Conservation (phyloP, 2,329 filamentous ascomycete genomes). For the Colletotrichum phormii region DNA sequence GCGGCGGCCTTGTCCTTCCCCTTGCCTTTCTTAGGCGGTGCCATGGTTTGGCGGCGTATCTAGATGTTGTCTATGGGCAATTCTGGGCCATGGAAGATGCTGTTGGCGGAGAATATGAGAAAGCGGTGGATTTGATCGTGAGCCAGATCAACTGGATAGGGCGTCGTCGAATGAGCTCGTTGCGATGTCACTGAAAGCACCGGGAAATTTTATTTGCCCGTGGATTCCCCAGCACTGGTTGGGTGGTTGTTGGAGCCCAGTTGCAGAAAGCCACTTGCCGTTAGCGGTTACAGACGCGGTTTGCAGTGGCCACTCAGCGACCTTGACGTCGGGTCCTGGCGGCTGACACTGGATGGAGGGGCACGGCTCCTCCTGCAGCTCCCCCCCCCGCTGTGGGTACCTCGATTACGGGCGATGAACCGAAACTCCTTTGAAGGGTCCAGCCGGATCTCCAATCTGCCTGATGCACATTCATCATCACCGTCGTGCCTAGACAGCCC, state of each 20-base stretch:
- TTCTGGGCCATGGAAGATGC: background rate
- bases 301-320: constrained; percentile 13
- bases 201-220: constrained; percentile 26
- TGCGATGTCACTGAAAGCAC: constrained; percentile 1
- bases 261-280: background rate
- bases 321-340: background rate
- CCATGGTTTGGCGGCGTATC: constrained; percentile 22
- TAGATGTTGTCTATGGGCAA: background rate
- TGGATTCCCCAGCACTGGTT: background rate
- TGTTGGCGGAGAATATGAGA: background rate
- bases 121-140: background rate
- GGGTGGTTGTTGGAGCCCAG: background rate
- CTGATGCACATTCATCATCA: background rate
- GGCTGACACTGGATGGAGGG: background rate
- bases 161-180: constrained; percentile 5
- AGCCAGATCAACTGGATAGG: background rate
- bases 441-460: background rate
- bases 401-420: background rate
- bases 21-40: constrained; percentile 33
- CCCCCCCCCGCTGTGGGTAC: constrained; percentile 15
- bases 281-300: constrained; percentile 15
- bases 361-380: background rate
- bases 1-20: constrained; percentile 60
- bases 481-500: background rate
- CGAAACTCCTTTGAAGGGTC: background rate